A percentile compares a stretch with the other conserved stretches of the same genome.
These are phyloP conservation scores for Camelina laxa DNA, from an alignment of 345 rosid genomes.

Conservation along the genomic window DNA sequence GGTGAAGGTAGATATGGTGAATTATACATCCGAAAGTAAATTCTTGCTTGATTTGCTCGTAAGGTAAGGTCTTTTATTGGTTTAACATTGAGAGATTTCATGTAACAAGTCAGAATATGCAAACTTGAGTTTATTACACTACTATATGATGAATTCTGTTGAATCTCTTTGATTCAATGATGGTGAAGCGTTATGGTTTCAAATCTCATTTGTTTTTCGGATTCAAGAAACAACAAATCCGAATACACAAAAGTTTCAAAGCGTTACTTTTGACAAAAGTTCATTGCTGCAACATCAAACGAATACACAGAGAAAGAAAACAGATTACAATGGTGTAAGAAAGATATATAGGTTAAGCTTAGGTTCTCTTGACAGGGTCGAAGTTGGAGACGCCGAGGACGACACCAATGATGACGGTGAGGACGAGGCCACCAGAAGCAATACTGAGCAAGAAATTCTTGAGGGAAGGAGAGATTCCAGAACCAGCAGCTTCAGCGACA, in stretches of 20 bases:
- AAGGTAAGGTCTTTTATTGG: slow-evolving; percentile 37
- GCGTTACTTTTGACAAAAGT: slow-evolving; percentile 12
- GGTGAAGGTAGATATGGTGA: slow-evolving; percentile 67
- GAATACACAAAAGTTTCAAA: too few species aligned
- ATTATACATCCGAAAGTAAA: slow-evolving; percentile 67
- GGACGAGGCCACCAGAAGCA: slow-evolving; percentile 74
- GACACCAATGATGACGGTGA: slow-evolving; percentile 61
- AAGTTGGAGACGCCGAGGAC: slow-evolving; percentile 79
- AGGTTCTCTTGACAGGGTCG: slow-evolving; percentile 73
- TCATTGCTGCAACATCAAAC: slow-evolving; percentile 26
- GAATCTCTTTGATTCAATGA: background rate
- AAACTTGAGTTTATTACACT: slow-evolving; percentile 8
- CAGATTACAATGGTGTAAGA: slow-evolving; percentile 26
- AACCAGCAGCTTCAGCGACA: slow-evolving; percentile 78
- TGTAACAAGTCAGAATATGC: slow-evolving; percentile 13
- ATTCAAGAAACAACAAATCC: background rate
- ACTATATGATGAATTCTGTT: background rate
- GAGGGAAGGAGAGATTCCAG: slow-evolving; percentile 76
- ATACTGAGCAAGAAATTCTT: slow-evolving; percentile 95
- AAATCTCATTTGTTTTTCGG: background rate
- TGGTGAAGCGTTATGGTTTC: background rate
- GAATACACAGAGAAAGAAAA: slow-evolving; percentile 33
- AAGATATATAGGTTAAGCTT: slow-evolving; percentile 22
- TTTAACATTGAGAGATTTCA: slow-evolving; percentile 1
- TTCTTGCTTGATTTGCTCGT: slow-evolving; percentile 61